Percentiles rank a stretch among this genome's conserved stretches.
phyloP scores from a whole-genome alignment of 176 grass and related monocot genomes.

The Musa acuminata region DNA sequence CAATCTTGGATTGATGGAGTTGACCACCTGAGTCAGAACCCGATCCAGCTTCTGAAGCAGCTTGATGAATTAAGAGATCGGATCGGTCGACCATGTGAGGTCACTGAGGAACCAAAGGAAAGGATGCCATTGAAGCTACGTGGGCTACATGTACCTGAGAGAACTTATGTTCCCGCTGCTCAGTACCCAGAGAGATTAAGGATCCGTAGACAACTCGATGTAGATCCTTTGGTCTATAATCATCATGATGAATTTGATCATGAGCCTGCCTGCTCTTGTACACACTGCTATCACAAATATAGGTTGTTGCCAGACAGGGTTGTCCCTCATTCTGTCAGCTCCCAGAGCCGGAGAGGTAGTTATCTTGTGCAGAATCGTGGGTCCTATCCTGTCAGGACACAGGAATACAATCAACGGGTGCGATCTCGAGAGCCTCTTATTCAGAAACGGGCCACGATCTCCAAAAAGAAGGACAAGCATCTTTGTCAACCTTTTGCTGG shows the following conservation, averaged over 20 bases:
- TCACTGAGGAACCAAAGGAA: conserved; percentile 36
- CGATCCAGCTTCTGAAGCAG: conserved; percentile 61
- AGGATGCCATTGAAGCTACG: conserved; percentile 17
- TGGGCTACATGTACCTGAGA: not conserved
- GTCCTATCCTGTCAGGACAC: conserved; percentile 11
- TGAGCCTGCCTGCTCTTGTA: conserved; percentile 27
- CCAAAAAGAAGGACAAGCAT: conserved; percentile 45
- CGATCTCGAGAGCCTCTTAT: conserved; percentile 39
- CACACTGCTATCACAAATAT: conserved; percentile 32
- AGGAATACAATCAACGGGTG: conserved; percentile 3
- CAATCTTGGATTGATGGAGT: not conserved
- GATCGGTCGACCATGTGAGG: conserved; percentile 56
- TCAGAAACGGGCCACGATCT: conserved; percentile 38
- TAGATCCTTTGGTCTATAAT: conserved; percentile 3
- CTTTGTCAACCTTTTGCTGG: conserved; percentile 55
- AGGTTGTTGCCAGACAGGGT: conserved; percentile 31
- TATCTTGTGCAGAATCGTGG: conserved; percentile 49
- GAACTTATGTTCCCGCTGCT: conserved; percentile 27
- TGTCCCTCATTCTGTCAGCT: not conserved
- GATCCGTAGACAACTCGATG: conserved; percentile 23
- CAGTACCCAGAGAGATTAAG: conserved; percentile 41
- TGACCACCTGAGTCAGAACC: conserved; percentile 43
- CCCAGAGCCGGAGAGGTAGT: conserved; percentile 15
- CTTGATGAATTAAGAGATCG: conserved; percentile 86
- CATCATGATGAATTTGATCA: conserved; percentile 27